Conservation (phyloP, 2,329 filamentous ascomycete species). For the Botryosphaeria dothidea region DNA sequence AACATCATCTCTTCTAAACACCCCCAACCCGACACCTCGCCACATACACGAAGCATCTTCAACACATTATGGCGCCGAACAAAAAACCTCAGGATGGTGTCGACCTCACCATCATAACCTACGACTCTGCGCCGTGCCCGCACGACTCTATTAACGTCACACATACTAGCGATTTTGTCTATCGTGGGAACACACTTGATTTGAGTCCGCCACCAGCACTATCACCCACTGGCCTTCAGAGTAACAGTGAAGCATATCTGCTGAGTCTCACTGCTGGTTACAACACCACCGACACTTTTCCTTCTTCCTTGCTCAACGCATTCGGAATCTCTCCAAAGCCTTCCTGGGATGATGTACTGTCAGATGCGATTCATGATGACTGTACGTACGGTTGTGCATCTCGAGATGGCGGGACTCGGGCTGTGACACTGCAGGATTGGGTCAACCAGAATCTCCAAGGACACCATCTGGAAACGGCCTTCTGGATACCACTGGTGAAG, state of each 20-base stretch:
- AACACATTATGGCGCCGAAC: too few species aligned
- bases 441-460: neutral
- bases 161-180: too few species aligned
- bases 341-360: neutral
- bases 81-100: too few species aligned
- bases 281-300: neutral
- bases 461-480: neutral
- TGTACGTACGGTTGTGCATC: neutral
- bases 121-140: too few species aligned
- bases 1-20: too few species aligned
- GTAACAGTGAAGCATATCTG: neutral
- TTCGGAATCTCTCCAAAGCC: neutral
- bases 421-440: neutral
- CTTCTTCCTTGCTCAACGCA: neutral
- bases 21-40: too few species aligned
- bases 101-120: too few species aligned
- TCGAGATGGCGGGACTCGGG: neutral
- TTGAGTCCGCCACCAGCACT: too few species aligned
- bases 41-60: too few species aligned
- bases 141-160: too few species aligned
- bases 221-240: too few species aligned
- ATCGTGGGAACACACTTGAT: too few species aligned
- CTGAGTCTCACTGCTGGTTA: neutral
- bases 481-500: neutral
- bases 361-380: neutral